Base-by-base conservation (phyloP, 2,329 filamentous ascomycete species). In the Penicillium corylophilum region DNA sequence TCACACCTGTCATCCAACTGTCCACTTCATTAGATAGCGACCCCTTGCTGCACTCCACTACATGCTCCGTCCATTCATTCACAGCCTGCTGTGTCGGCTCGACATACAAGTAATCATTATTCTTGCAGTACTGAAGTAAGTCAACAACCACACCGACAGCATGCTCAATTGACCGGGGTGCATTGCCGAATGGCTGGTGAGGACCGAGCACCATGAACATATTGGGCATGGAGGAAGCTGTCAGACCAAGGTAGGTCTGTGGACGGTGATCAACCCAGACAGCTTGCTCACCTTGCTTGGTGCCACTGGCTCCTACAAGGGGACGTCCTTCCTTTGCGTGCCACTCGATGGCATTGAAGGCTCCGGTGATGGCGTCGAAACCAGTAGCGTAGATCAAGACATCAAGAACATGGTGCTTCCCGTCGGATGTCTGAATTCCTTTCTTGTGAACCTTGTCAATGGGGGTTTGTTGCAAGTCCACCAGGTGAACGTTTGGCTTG, bases 1-100 rank as follows among this genome's bases (percentile, higher is more conserved):
- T 81, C 3, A 81, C 76, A 1, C 78, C 79, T 2, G 78, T 81
- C 77, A 81, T 79, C 79, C 78, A 82, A 4, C 72, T 75, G 50
- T 81, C 78, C 0, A 79, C 73, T 54, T 79, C 72, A 46, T 75
- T 77, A 0, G 71, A 67, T 18, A 81, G 57, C 13, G 75, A 54
- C 0, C 77, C 78, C 42, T 74, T 65, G 3, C 74, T 72, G 48
- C 75, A 77, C 4, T 77, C 71, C 10, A 73, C 59, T 2, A 81
- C 79, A 64, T 81, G 78, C 26, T 75, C 62, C 0, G 74, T 77
- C 77, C 77, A 80, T 16, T 56, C 53, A 3, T 70, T 61, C 48
- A 74, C 65, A 0, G 66, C 74, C 29, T 74, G 68, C 12, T 70
- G 58, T 0, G 72, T 77, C 1, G 76, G 68, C 56, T 78, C 75